phyloP scores from a whole-genome alignment of 2,329 filamentous ascomycete species.

The Aaosphaeria pasadenensis region DNA sequence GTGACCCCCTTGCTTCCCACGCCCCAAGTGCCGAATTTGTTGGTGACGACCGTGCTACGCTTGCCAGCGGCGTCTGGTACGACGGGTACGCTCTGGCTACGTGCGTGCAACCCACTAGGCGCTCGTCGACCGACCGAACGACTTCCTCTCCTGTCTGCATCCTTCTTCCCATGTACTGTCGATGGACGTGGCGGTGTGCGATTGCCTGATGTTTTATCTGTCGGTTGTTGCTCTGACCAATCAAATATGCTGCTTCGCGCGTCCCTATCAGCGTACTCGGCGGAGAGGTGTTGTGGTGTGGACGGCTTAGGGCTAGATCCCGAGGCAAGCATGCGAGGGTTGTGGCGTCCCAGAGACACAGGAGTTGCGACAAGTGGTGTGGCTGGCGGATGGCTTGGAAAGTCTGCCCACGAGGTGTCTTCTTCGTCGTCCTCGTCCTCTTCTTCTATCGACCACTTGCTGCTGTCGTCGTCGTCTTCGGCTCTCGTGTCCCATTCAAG shows the following conservation, averaged over 20 bases:
- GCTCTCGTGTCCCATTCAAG: constrained; percentile 39
- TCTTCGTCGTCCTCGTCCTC: constrained; percentile 32
- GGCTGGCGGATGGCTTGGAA: constrained; percentile 29
- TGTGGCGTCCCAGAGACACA: constrained; percentile 30
- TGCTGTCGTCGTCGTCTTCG: constrained; percentile 39
- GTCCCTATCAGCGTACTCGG: constrained; percentile 39
- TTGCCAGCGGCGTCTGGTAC: constrained; percentile 56
- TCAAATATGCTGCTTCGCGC: constrained; percentile 70
- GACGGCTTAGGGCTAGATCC: constrained; percentile 34
- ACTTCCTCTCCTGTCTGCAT: constrained; percentile 67
- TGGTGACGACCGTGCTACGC: constrained; percentile 55
- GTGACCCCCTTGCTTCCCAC: constrained; percentile 74
- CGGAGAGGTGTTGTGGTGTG: constrained; percentile 36
- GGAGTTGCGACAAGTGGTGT: constrained; percentile 24
- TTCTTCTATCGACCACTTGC: constrained; percentile 42
- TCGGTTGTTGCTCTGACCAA: constrained; percentile 66
- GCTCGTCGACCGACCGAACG: constrained; percentile 64
- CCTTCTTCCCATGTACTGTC: constrained; percentile 75
- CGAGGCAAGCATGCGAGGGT: constrained; percentile 24
- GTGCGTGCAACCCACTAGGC: constrained; percentile 67
- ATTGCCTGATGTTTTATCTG: constrained; percentile 60
- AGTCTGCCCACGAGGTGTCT: constrained; percentile 39
- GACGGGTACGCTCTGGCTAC: constrained; percentile 78
- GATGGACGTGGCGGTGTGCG: constrained; percentile 63
- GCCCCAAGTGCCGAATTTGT: constrained; percentile 80